These are phyloP conservation scores for Periconia sp. DNA, from an alignment of 2,329 filamentous ascomycete genomes.

Conservation along the genomic window DNA sequence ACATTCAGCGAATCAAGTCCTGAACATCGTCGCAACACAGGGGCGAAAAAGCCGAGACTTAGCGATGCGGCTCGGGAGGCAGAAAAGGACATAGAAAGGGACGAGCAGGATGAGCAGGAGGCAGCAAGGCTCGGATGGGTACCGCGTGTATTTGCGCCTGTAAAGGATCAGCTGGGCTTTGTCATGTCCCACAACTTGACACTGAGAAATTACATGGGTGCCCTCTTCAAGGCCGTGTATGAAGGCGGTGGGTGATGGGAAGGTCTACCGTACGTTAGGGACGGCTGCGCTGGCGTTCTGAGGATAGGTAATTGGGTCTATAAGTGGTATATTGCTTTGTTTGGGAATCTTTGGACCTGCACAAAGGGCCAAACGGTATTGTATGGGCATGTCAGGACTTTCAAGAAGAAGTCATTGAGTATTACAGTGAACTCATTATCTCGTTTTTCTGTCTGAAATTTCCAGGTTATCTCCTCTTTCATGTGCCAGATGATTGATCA, in stretches of 20 bases:
- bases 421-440: too few species aligned
- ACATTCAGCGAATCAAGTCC: slow-evolving; percentile 30
- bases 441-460: too few species aligned
- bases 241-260: slow-evolving; percentile 24
- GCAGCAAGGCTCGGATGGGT: slow-evolving; percentile 63
- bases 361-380: not conserved
- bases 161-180: slow-evolving; percentile 66
- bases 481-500: not conserved
- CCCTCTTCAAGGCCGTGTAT: slow-evolving; percentile 38
- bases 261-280: not conserved
- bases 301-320: not conserved
- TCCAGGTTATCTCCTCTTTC: too few species aligned
- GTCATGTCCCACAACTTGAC: slow-evolving; percentile 67
- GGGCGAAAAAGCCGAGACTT: slow-evolving; percentile 48
- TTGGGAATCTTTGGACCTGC: not conserved
- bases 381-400: not conserved
- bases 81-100: slow-evolving; percentile 31
- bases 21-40: slow-evolving; percentile 25
- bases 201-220: slow-evolving; percentile 42
- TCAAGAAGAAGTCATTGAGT: not conserved
- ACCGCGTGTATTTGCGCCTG: slow-evolving; percentile 66
- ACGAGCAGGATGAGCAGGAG: slow-evolving; percentile 51
- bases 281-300: not conserved
- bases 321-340: not conserved
- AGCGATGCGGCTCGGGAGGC: slow-evolving; percentile 35